Base-by-base conservation (phyloP, 192 early-diverging fungal species). In the Podochytrium sp. region DNA sequence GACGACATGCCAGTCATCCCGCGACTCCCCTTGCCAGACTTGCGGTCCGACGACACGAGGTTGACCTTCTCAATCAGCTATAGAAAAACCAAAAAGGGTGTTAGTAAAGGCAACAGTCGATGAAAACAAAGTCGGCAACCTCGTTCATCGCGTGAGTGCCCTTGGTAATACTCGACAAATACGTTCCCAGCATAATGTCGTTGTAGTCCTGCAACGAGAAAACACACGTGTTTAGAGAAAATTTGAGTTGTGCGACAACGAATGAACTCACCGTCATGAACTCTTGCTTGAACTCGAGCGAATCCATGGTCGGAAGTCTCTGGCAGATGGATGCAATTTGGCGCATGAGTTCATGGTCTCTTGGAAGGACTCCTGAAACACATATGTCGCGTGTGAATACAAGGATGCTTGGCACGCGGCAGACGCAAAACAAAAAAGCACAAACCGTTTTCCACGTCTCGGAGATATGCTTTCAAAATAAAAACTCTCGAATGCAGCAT, bases 121-220 rank as follows among this genome's bases (percentile, higher is more conserved):
- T 2, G 76, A 32, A 68, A 56, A 32, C 25, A 0, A 23, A 7
- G 18, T 20, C 25, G 18, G 4, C 68, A 57, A 93, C 84, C 60
- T 94, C 90, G 65, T 87, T 89, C 62, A 93, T 73, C 10, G 68
- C 76, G 76, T 89, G 80, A 1, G 87, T 82, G 16, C 90, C 91
- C 76, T 94, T 94, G 12, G 94, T 94, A 43, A 95, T 84, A 0
- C 86, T 81, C 1, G 93, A 88, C 49, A 95, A 79, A 73, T 93
- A 91, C 25, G 89, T 79, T 35, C 89, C 90, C 35, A 95, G 79
- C 2, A 93, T 77, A 32, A 93, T 89, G 75, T 95, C 94, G 61
- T 91, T 93, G 76, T 90, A 92, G 78, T 94, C 92, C 92, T 94
- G 77, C 23, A n/a, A 27, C 5, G 2, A 43, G 16, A 77, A 52